Evolutionary conservation across 2,329 filamentous ascomycete genomes (phyloP), one percentile per base, ranked within the genome.

Genomic region (Colletotrichum ledebouriae): DNA sequence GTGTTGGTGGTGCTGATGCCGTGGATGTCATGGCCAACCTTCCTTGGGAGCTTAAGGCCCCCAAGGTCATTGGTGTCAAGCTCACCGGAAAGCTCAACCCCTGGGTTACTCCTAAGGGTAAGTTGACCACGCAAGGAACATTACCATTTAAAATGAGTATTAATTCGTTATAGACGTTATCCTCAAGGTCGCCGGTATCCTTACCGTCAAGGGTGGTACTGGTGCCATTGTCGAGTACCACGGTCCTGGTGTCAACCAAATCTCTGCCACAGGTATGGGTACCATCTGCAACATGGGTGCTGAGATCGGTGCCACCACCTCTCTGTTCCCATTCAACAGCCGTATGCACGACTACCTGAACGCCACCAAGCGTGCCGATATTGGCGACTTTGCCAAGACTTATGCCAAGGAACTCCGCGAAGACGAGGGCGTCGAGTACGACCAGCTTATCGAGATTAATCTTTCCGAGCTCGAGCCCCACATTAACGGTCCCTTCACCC

Each of bases 401-500:
- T 98, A 98, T 80, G 92, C 93, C 74, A 86, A 93, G 75, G 94
- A 97, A 76, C 92, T 99, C 72, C 89, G 88, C 69, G 91, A 93
- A 78, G 96, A 99, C 74, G 86, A 97, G 83, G 94, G 94, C 74
- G 93, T 93, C 73, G 90, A 98, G 83, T 99, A 98, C 82, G 96
- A 99, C 81, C 88, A 98, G 84, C 82, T 98, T 73, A 94, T 98
- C 76, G 95, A 98, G 84, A 93, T 99, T 84, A 95, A 99, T 86
- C 89, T 99, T 63, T 92, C 89, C 67, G 92, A 95, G 82, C 91
- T 99, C 56, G 96, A 99, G 86, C 96, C 96, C 73, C 94, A 98
- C 81, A 94, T 99, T 86, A 99, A 99, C 86, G 96, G 96, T 73
- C 96, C 96, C 72, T 98, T 98, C 89, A 99, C 96, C 33, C 96